These are phyloP conservation scores for Lecanicillium sp. DNA, from an alignment of 2,329 filamentous ascomycete species.

Conservation along the genomic window DNA sequence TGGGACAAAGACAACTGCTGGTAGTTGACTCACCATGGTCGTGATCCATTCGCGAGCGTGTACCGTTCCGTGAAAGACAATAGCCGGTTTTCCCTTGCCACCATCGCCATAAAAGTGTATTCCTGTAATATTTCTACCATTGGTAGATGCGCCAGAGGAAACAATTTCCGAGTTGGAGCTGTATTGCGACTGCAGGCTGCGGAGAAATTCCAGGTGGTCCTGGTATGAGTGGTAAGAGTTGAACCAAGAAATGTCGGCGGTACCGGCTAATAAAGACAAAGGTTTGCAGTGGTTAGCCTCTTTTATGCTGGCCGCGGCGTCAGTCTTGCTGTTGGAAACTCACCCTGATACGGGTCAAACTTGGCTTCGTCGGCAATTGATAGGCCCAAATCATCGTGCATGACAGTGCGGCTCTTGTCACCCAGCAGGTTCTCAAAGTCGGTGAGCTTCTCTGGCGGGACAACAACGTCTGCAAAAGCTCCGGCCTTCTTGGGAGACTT, in stretches of 20 bases:
- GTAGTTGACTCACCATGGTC: constrained; percentile 31
- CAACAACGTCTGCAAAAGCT: constrained; percentile 30
- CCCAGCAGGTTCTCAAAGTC: constrained; percentile 23
- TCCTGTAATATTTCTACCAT: constrained; percentile 51
- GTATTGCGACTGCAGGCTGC: constrained; percentile 33
- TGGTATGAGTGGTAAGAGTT: constrained; percentile 43
- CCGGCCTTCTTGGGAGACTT: constrained; percentile 25
- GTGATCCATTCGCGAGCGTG: constrained; percentile 55
- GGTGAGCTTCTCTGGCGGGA: constrained; percentile 24
- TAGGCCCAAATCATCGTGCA: constrained; percentile 31
- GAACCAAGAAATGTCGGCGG: constrained; percentile 36
- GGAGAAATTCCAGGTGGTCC: constrained; percentile 40
- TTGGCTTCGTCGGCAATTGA: constrained; percentile 26
- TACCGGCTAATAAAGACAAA: constrained; percentile 11
- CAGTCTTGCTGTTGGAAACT: no score
- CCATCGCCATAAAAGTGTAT: constrained; percentile 44
- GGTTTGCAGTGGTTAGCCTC: constrained; percentile 4
- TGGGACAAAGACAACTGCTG: not conserved
- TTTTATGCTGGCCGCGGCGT: no score
- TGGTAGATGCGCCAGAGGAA: constrained; percentile 35
- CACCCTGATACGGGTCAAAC: constrained; percentile 18
- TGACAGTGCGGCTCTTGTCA: constrained; percentile 22
- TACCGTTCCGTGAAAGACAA: constrained; percentile 49
- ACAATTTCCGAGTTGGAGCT: constrained; percentile 39
- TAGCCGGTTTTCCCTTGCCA: constrained; percentile 37